A percentile compares a stretch with the other conserved stretches of the same genome.
Conservation (phyloP, 805 yeast genomes). For the Komagataella populi region DNA sequence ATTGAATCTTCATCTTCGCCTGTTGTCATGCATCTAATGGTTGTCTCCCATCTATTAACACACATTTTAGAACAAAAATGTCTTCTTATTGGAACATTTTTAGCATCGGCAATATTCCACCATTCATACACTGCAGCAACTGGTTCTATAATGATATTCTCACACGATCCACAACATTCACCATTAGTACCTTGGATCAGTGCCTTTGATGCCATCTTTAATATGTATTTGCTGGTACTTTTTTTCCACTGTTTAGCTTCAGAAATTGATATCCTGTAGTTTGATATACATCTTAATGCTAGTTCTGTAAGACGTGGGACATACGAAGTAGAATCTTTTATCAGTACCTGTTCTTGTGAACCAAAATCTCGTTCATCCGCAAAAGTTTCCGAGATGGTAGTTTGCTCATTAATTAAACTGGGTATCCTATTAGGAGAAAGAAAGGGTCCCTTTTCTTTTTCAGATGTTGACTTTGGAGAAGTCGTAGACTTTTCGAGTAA, state of each 20-base stretch:
- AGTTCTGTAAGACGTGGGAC: slow-evolving; percentile 34
- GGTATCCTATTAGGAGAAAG: neutral
- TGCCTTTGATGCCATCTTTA: slow-evolving; percentile 33
- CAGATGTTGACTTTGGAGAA: neutral
- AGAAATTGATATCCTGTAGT: slow-evolving; percentile 36
- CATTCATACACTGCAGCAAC: slow-evolving; percentile 48
- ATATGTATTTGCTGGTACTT: slow-evolving; percentile 29
- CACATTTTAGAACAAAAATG: slow-evolving; percentile 45
- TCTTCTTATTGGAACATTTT: slow-evolving; percentile 35
- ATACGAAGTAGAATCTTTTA: slow-evolving; percentile 9
- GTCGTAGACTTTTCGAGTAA: neutral
- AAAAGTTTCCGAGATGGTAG: neutral
- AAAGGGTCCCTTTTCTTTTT: neutral
- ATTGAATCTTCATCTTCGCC: neutral
- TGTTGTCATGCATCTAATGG: neutral
- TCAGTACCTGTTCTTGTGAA: slow-evolving; percentile 7
- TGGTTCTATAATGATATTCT: slow-evolving; percentile 33
- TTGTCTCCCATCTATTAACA: slow-evolving; percentile 17
- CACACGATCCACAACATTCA: slow-evolving; percentile 41
- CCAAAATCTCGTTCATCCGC: slow-evolving; percentile 6
- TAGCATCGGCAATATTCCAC: slow-evolving; percentile 49
- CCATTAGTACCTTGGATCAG: slow-evolving; percentile 35
- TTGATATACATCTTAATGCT: slow-evolving; percentile 32
- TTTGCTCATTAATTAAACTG: neutral
- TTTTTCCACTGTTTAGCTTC: slow-evolving; percentile 43